phyloP scores from a whole-genome alignment of 129 eudicot genomes.

The Pseudognaphalium luteoalbum region DNA sequence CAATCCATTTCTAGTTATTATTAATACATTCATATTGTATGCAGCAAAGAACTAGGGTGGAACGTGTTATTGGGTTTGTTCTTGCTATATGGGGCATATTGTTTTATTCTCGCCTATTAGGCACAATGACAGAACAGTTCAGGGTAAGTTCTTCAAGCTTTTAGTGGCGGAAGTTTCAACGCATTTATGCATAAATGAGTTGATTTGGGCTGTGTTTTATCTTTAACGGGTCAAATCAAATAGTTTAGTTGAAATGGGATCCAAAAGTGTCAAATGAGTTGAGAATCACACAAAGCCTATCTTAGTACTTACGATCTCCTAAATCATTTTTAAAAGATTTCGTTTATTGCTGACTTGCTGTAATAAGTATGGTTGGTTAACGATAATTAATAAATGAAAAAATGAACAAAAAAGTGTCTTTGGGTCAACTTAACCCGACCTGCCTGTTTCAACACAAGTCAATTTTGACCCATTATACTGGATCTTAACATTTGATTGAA shows the following conservation, averaged over 20 bases:
- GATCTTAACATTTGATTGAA: constrained; percentile 20
- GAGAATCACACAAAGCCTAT: no score
- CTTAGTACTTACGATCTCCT: no score
- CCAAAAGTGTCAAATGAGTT: no score
- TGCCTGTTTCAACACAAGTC: not conserved
- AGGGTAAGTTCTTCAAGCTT: constrained; percentile 58
- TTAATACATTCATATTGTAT: constrained; percentile 31
- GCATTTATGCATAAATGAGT: not conserved
- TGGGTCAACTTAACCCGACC: not conserved
- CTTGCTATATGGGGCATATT: constrained; percentile 99
- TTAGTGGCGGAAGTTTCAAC: not conserved
- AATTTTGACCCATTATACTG: not conserved
- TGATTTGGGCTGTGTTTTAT: not conserved
- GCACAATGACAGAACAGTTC: constrained; percentile 98
- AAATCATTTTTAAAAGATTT: no score
- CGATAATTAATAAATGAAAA: no score
- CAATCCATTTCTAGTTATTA: constrained; percentile 6
- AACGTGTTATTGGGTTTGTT: constrained; percentile 86
- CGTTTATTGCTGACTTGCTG: not conserved
- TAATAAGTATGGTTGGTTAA: not conserved
- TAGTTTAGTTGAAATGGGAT: no score
- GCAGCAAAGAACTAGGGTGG: constrained; percentile 92
- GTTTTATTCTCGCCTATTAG: constrained; percentile 89
- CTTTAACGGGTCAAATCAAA: not conserved
- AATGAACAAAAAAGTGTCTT: not conserved